Conservation (phyloP, 2,329 filamentous ascomycete genomes). For the Aspergillus fructus region DNA sequence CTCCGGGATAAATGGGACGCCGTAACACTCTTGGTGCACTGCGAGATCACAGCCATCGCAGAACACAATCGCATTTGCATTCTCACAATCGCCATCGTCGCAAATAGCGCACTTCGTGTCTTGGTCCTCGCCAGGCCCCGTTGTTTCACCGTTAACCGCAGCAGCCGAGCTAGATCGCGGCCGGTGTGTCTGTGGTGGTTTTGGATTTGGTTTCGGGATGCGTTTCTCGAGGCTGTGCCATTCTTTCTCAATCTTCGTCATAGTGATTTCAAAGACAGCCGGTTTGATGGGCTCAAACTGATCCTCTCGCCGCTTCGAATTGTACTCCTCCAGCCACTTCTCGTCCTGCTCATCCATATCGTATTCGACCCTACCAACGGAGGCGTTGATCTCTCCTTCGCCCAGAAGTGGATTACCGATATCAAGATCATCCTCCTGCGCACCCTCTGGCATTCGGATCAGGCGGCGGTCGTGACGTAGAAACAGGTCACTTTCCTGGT, state of each 20-base stretch:
- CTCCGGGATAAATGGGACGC: constrained; percentile 96
- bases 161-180: constrained; percentile 91
- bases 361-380: constrained; percentile 86
- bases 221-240: constrained; percentile 95
- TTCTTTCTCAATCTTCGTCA: constrained; percentile 98
- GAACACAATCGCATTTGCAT: constrained; percentile 98
- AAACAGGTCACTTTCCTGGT: constrained; percentile 91
- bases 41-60: constrained; percentile 97
- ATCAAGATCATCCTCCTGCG: constrained; percentile 64
- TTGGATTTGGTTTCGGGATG: constrained; percentile 95
- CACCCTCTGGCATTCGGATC: constrained; percentile 61
- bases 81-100: constrained; percentile 98
- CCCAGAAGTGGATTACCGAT: constrained; percentile 53
- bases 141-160: constrained; percentile 89
- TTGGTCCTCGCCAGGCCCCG: constrained; percentile 79
- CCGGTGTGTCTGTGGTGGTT: constrained; percentile 89
- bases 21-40: constrained; percentile 98
- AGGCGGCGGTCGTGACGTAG: constrained; percentile 72
- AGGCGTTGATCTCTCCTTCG: constrained; percentile 59
- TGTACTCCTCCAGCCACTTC: constrained; percentile 87
- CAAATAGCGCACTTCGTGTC: constrained; percentile 98
- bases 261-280: constrained; percentile 94
- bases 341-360: constrained; percentile 99
- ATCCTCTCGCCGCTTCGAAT: constrained; percentile 70
- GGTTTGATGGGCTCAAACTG: constrained; percentile 82